A percentile compares a stretch with the other conserved stretches of the same genome.
Evolutionary conservation across 2,329 filamentous ascomycete genomes (phyloP).

Genomic region (Alternaria arborescens): DNA sequence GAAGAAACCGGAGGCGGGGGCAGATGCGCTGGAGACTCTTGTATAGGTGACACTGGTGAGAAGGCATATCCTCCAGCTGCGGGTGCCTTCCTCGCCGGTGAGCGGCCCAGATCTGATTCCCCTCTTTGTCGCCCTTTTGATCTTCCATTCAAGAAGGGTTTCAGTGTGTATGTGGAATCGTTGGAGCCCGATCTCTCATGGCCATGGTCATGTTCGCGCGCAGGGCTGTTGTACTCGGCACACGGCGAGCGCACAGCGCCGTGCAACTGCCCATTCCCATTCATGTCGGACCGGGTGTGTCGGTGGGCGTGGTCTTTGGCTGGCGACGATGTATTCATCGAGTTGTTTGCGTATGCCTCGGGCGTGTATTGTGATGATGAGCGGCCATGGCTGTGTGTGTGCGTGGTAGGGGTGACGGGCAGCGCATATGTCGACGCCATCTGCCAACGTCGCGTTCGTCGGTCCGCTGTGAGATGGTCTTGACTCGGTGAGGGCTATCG

Average conservation of each 20-base stretch:
- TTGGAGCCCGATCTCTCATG: slow-evolving; percentile 37
- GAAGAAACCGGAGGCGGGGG: slow-evolving; percentile 23
- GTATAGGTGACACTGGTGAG: slow-evolving; percentile 48
- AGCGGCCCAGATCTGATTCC: slow-evolving; percentile 56
- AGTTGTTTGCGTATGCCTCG: slow-evolving; percentile 33
- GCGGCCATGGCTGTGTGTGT: slow-evolving; percentile 49
- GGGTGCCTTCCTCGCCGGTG: slow-evolving; percentile 35
- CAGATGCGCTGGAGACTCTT: slow-evolving; percentile 35
- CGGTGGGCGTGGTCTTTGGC: slow-evolving; percentile 39
- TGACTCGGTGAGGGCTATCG: slow-evolving; percentile 21
- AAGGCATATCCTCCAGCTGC: slow-evolving; percentile 39
- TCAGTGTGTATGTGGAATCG: slow-evolving; percentile 42
- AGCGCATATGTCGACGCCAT: slow-evolving; percentile 59
- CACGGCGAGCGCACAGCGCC: slow-evolving; percentile 42
- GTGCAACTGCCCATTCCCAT: slow-evolving; percentile 48
- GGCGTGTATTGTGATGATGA: slow-evolving; percentile 50
- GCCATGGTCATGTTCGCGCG: slow-evolving; percentile 29
- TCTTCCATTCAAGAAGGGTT: slow-evolving; percentile 40
- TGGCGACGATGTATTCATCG: slow-evolving; percentile 32
- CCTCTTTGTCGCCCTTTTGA: slow-evolving; percentile 52
- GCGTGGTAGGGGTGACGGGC: slow-evolving; percentile 46
- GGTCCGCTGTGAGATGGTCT: slow-evolving; percentile 26
- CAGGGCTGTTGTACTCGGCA: slow-evolving; percentile 35
- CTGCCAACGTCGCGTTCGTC: slow-evolving; percentile 26
- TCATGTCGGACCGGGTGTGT: slow-evolving; percentile 44